Conservation (phyloP, 2,329 filamentous ascomycete genomes). For the Neofusicoccum umdonicola region DNA sequence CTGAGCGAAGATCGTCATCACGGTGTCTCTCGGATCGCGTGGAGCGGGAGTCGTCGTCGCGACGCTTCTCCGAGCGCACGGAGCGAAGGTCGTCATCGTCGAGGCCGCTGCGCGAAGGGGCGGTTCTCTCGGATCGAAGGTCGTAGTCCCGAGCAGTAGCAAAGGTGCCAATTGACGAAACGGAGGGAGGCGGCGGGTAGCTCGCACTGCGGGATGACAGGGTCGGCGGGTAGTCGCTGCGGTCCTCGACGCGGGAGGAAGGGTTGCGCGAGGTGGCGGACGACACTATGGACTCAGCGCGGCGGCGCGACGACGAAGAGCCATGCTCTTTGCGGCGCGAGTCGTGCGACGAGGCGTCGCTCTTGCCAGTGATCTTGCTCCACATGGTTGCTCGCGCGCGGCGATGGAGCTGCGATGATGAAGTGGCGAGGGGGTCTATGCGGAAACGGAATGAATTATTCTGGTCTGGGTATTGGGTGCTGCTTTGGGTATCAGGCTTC, state of each 20-base stretch:
- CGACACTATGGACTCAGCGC: conserved; percentile 29
- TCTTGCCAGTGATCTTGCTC: conserved; percentile 36
- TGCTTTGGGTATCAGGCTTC: conserved; percentile 29
- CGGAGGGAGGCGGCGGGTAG: conserved; percentile 5
- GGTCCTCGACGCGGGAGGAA: conserved; percentile 20
- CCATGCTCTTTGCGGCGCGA: conserved; percentile 21
- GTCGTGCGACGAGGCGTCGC: conserved; percentile 34
- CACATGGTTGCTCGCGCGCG: conserved; percentile 32
- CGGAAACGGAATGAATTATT: conserved; percentile 12
- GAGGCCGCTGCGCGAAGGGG: conserved; percentile 1
- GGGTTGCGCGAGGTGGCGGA: conserved; percentile 23
- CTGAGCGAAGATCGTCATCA: conserved; percentile 21
- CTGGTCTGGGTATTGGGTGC: conserved; percentile 18
- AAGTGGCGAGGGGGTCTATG: conserved; percentile 1
- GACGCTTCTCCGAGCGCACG: conserved; percentile 13
- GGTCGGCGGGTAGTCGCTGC: conserved; percentile 16
- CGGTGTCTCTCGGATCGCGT: conserved; percentile 19
- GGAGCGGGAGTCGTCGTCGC: conserved; percentile 23
- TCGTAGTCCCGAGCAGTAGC: conserved; percentile 18
- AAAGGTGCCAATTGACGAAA: conserved; percentile 14
- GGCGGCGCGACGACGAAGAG: conserved; percentile 32
- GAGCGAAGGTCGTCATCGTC: conserved; percentile 17
- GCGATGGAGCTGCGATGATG: conserved; percentile 1
- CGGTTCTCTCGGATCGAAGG: conserved; percentile 10
- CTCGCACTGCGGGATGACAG: conserved; percentile 7